Base-by-base conservation (phyloP, 495 filamentous ascomycete species). In the Stereocaulon alpinum region DNA sequence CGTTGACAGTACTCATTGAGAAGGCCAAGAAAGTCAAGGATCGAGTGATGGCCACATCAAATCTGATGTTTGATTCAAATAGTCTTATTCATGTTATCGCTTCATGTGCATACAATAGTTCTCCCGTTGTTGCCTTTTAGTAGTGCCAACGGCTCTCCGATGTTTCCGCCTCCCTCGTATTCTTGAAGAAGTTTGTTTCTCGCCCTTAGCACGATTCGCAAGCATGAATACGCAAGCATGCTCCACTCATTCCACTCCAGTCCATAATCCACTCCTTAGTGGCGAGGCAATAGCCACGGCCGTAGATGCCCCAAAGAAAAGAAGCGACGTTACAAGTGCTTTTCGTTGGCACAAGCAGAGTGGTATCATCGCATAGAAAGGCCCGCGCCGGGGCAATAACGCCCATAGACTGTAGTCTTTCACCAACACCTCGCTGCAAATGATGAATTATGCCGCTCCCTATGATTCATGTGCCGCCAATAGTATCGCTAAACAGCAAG, bases 401-500 rank as follows among this genome's bases (percentile, higher is more conserved):
- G 29, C 49, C 29, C 4, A n/a, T 37, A 18, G 34, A 37, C 34
- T 37, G 49, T 37, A 52, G 20, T 34, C 29, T 52, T 32, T 52
- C 24, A 20, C 34, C 17, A 32, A 52, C 29, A 10, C 49, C 24
- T 32, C 17, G 53, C 29, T 37, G 43, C 43, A 29, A 59, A 63
- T 61, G 64, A 41, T 61, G 59, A 60, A 64, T 48, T 48, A 58
- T 51, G 54, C 40, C 32, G 49, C 29, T 53, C 41, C 43, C 61
- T 63, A 63, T 63, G 62, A 58, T 18, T 22, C 29, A 47, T 44
- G 32, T 20, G 49, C 49, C 49, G 30, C 49, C 42, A 58, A 53
- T 59, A 42, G 63, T 60, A 62, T 69, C 53, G 59, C 60, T 53
- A 52, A 51, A 51, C 54, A 58, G 59, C 52, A 56, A n/a, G n/a